A percentile compares a stretch with the other conserved stretches of the same genome.
Conservation (phyloP, 331 rosid species). For the Dryas integrifolia region DNA sequence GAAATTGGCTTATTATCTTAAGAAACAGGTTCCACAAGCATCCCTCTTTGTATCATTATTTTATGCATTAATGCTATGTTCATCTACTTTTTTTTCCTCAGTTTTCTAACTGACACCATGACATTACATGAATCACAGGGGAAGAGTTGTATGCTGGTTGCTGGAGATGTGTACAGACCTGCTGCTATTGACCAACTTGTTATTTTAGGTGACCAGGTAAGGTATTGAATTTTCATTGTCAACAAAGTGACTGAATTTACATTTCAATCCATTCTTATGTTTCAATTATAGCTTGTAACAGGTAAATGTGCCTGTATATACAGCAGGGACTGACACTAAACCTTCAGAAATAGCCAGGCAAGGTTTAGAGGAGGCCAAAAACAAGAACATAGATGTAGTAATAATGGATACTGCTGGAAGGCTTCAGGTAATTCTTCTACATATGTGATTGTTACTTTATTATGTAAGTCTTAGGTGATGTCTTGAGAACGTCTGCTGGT, state of each 20-base stretch:
- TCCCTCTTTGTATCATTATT: background rate
- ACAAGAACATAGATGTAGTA: conserved; percentile 79
- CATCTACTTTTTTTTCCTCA: background rate
- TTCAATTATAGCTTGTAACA: conserved; percentile 50
- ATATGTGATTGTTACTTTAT: conserved; percentile 8
- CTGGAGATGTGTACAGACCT: conserved; percentile 97
- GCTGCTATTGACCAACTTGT: conserved; percentile 97
- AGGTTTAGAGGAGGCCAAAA: conserved; percentile 95
- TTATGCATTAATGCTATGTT: background rate
- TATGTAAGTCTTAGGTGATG: conserved; percentile 4
- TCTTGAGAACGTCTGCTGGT: conserved; percentile 3
- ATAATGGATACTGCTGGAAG: conserved; percentile 98
- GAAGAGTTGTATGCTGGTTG: conserved; percentile 89
- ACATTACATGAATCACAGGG: conserved; percentile 52
- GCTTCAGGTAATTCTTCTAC: conserved; percentile 70
- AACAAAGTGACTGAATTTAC: background rate
- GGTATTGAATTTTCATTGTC: conserved; percentile 46
- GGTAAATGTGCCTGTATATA: conserved; percentile 90
- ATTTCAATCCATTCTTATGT: conserved; percentile 30
- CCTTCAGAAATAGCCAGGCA: conserved; percentile 83
- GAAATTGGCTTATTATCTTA: conserved; percentile 79
- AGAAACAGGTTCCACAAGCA: conserved; percentile 61
- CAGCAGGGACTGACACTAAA: conserved; percentile 85
- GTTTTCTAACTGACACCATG: conserved; percentile 26
- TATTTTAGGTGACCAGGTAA: conserved; percentile 96